Percentiles rank a stretch among this genome's conserved stretches.
Conservation (phyloP, 805 yeast species). For the Helenozyma baotianmanensis region DNA sequence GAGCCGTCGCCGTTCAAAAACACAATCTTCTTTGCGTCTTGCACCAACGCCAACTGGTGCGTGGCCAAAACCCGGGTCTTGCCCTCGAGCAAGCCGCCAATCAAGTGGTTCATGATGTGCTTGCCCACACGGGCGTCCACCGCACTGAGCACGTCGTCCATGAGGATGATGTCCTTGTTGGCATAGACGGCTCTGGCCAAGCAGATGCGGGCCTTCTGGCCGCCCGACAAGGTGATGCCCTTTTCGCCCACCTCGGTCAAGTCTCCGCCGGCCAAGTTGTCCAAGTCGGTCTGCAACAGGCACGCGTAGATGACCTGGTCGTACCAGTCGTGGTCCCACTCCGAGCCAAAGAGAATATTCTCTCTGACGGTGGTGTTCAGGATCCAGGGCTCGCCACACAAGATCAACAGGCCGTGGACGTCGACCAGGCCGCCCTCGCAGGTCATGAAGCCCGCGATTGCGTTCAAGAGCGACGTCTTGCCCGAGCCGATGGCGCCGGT, state of each 20-base stretch:
- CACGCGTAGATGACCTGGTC: constrained; percentile 3
- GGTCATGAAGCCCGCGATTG: constrained; percentile 5
- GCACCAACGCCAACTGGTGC: constrained; percentile 6
- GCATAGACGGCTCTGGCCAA: constrained; percentile 11
- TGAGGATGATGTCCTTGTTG: constrained; percentile 1
- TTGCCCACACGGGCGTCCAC: constrained; percentile 9
- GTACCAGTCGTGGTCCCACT: constrained; percentile 5
- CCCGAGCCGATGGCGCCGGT: constrained; percentile 9
- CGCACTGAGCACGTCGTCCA: constrained; percentile 10
- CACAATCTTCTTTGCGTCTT: constrained; percentile 3
- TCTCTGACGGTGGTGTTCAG: constrained; percentile 6
- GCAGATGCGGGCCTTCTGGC: constrained; percentile 9
- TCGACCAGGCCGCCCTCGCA: constrained; percentile 1
- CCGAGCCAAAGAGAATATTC: constrained; percentile 4
- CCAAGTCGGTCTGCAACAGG: constrained; percentile 5
- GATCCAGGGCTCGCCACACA: constrained; percentile 10
- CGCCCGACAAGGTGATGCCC: constrained; percentile 10
- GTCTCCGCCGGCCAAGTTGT: constrained; percentile 8
- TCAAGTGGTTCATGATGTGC: constrained; percentile 6
- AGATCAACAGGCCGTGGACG: constrained; percentile 2
- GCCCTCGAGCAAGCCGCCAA: constrained; percentile 1
- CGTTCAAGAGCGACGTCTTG: constrained; percentile 5
- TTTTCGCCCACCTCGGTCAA: constrained; percentile 9
- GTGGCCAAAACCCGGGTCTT: constrained; percentile 9
- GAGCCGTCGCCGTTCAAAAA: constrained; percentile 4